Evolutionary conservation across 192 early-diverging fungal species (phyloP), one percentile per base, ranked within the genome.

Genomic region (Radiomyces spectabilis): DNA sequence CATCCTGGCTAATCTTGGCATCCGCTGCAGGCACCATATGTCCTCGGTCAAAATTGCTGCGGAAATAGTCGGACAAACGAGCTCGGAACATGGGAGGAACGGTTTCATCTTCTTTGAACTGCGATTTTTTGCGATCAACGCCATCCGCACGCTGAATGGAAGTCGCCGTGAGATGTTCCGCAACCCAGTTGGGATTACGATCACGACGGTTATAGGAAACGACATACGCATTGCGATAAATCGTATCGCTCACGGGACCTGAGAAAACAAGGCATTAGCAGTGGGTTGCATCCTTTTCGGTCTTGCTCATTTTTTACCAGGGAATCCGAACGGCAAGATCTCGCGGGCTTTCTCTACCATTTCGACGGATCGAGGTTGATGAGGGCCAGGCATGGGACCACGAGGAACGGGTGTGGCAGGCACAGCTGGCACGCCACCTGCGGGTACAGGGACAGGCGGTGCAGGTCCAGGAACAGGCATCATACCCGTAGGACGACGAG

Each of bases 11-110:
- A 57, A 68, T 71, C 51, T 84, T 84, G 43, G 85, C 84, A 63
- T 97, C 92, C 0, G 88, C 91, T 4, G 94, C 94, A 9, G 93
- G 93, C 5, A 75, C 93, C 79, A 97, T 83, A 53, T 97, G 94
- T 22, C 93, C 94, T 35, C 93, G 83, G 74, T 95, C 93, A 71
- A 85, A 94, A 15, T 88, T 87, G 10, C 84, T 84, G 18, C 77
- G 67, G 52, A 77, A 68, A 66, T 95, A 97, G 73, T 97, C 93
- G 18, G 67, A 53, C 34, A 94, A 72, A 26, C 73, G 75, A 3
- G 88, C 85, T 44, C 88, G 80, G 71, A 89, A 97, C 27, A 69
- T 68, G 8, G 58, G 53, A 13, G 92, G 92, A n/a, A 95, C 78
- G 0, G 50, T 48, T 0, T 51, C 19, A 49, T 97, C 94, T 56